Base-by-base conservation (phyloP, 108 stramenopile genomes). In the Cyclotella choctawhatcheeana region DNA sequence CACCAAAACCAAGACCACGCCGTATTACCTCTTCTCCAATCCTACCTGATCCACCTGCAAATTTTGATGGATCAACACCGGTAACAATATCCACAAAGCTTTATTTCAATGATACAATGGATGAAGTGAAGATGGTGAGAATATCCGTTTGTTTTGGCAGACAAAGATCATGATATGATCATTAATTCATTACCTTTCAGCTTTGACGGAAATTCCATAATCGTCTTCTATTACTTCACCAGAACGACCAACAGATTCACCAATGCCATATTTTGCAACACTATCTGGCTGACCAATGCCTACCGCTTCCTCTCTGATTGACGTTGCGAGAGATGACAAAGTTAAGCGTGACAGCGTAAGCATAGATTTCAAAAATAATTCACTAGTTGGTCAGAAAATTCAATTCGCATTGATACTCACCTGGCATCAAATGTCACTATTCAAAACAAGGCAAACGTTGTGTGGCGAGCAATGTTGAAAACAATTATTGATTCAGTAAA, bases 21-120 rank as follows among this genome's bases (percentile, higher is more conserved):
- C 90, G 74, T 31, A 71, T 50, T 0, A 91, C 88, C 37, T 91
- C 89, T 45, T 95, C 93, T 8, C 88, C 89, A 59, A 93, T 91
- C 7, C 90, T 82, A 32, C 93, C 93, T 12, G 80, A 78, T 52
- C 85, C 82, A 10, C 84, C 87, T 10, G 84, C 68, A 71, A 91
- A 91, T 67, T 92, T 92, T 29, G 85, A 85, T 4, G 91, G 86
- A 69, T 93, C 93, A 1, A 96, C 91, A 22, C 95, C 95, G 6
- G 92, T 89, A 13, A 96, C 95, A 74, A 96, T 91, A 55, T 96
- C 95, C 2, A 86, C 81, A 65, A 96, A 96, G 35, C 81, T 56
- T 1, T 12, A 56, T 10, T 18, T 0, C 27, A 56, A 12, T 14
- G n/a, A 31, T 2, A 29, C 5, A 14, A 12, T 12, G 20, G 29